Base-by-base conservation (phyloP, 75 land plant genomes). In the Cunninghamia lanceolata region DNA sequence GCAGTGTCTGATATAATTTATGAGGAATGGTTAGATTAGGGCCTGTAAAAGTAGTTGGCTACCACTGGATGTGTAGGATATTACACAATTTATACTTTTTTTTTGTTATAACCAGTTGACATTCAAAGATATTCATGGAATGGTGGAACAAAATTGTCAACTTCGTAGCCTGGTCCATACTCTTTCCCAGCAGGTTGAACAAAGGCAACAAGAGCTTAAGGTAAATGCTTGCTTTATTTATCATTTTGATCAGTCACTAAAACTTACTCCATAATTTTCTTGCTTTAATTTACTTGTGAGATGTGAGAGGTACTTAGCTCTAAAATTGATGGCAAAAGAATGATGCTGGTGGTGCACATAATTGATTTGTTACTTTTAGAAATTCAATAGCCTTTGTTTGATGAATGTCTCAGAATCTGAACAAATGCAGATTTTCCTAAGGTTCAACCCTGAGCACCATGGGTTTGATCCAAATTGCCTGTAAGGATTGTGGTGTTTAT, bases 91-190 rank as follows among this genome's bases (percentile, higher is more conserved):
- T 73, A 73, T 30, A 9, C 79, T 38, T 10, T 28, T 8, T 70
- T 46, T 82, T 36, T 42, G 52, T 25, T 17, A 82, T 45, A 82
- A 82, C 50, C 95, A 97, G 99, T 84, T 96, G 83, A 91, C 94
- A 2, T 98, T 95, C 82, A 96, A 92, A 84, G 99, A 95, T 78
- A 98, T 98, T 82, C 94, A 93, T 87, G 98, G 91, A 85, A 83
- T 98, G 91, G 99, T 98, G 47, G 97, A 96, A 91, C 99, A 98
- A 87, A 98, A 98, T 89, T 92, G 90, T 39, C 90, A 96, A 78
- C 93, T 98, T 2, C 93, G 99, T 32, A 86, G 92, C 78, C 89
- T 92, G 82, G 97, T 95, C 11, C 95, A 90, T 19, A 88, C 83
- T 25, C 93, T 98, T 83, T 93, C 92, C 50, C 91, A 89, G 28